Percentiles rank a stretch among this genome's conserved stretches.
Conservation (phyloP, 495 filamentous ascomycete genomes). For the Annulohypoxylon nitens region DNA sequence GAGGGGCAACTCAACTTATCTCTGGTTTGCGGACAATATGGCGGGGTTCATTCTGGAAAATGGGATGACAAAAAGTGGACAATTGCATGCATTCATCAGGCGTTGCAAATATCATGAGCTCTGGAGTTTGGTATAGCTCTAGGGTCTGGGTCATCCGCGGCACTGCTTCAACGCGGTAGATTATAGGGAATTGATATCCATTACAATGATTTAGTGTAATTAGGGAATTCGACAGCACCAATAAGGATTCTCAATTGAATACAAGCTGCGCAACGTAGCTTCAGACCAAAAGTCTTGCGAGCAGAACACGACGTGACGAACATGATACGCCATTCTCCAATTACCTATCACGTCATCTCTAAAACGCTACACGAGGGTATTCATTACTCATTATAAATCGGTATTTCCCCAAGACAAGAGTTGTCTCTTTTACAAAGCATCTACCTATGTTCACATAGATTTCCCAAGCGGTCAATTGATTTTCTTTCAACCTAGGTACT, state of each 20-base stretch:
- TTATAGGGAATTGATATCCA: constrained; percentile 46
- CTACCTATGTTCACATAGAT: not conserved
- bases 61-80: constrained; percentile 46
- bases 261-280: constrained; percentile 12
- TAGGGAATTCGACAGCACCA: constrained; percentile 17
- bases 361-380: not conserved
- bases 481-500: not conserved
- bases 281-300: not conserved
- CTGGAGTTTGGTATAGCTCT: constrained; percentile 47
- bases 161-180: constrained; percentile 48
- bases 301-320: constrained; percentile 10
- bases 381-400: not conserved
- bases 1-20: constrained; percentile 54
- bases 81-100: constrained; percentile 57
- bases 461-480: not conserved
- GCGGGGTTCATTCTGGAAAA: constrained; percentile 39
- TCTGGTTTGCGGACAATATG: constrained; percentile 46
- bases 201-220: constrained; percentile 34
- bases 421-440: not conserved
- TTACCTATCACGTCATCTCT: constrained; percentile 20
- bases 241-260: constrained; percentile 33
- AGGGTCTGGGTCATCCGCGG: constrained; percentile 41
- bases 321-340: constrained; percentile 1
- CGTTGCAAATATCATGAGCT: constrained; percentile 53
- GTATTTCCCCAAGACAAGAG: not conserved